Base-by-base conservation (phyloP, 2,329 filamentous ascomycete genomes). In the Paramyrothecium sp. region DNA sequence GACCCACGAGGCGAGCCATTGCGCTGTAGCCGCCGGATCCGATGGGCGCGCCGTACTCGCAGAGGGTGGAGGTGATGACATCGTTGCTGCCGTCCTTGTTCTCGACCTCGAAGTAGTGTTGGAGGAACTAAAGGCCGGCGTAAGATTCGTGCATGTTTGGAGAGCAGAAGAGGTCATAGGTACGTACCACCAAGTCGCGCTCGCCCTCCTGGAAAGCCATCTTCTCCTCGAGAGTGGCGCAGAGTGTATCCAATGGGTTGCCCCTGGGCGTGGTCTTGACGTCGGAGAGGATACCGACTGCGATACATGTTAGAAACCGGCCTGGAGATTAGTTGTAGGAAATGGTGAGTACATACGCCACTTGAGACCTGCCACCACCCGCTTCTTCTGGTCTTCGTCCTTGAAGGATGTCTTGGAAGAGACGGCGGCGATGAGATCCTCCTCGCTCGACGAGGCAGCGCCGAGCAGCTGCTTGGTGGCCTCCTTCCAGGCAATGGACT, bases 191-290 rank as follows among this genome's bases (percentile, higher is more conserved):
- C 63, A 96, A 80, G 74, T 96, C 92, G 58, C 92, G 88, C 85
- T 97, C 92, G 60, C 84, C 89, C 66, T 89, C 81, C 69, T 85
- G 89, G 74, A 89, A 97, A 75, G 90, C 85, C 91, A 96, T 96
- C 86, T 96, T 96, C 81, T 90, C 78, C 81, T 96, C 92, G 30
- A 97, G 84, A 3, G 87, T 90, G 33, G 91, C 91, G 78, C 92
- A 97, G 44, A 97, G 86, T n/a, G 90, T 94, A 74, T 97, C 93
- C 22, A 97, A 84, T 3, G 92, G 89, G 79, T 91, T 97, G 55
- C 87, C 89, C 56, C 86, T 81, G 26, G 91, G 88, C 7, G 78
- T 89, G 13, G 19, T 51, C 50, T 51, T 19, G 47, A 12, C 38
- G 13, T 16, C 21, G 47, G 17, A 22, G 21, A 20, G 17, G 22